Conservation (phyloP, 2,329 filamentous ascomycete species). For the Xylariales sp. region DNA sequence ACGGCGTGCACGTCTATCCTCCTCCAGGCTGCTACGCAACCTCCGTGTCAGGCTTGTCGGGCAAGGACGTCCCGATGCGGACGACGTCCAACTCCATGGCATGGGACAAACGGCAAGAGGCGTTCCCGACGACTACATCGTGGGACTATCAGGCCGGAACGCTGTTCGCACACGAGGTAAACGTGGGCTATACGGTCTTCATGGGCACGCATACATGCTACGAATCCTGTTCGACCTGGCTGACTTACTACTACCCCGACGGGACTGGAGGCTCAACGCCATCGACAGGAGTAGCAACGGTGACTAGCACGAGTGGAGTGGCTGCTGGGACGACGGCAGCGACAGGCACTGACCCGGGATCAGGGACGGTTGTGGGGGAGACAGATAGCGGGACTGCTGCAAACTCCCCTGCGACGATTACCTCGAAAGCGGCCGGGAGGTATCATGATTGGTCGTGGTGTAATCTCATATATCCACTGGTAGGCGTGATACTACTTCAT, state of each 20-base stretch:
- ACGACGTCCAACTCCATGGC: constrained; percentile 11
- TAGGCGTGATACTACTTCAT: no score
- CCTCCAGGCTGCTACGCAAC: constrained; percentile 12
- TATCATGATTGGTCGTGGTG: no score
- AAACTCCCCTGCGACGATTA: no score
- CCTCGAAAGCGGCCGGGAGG: no score
- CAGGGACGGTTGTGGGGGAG: no score
- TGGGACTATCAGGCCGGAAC: constrained; percentile 16
- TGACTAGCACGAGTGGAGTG: not conserved
- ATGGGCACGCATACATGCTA: constrained; percentile 17
- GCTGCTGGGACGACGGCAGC: not conserved
- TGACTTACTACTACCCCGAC: constrained; percentile 15
- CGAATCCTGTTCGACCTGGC: constrained; percentile 13
- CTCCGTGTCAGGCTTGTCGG: constrained; percentile 13
- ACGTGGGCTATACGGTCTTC: constrained; percentile 12
- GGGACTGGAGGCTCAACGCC: constrained; percentile 4
- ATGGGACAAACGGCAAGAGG: constrained; percentile 14
- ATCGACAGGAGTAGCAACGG: not conserved
- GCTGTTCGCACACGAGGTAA: constrained; percentile 9
- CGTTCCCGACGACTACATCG: constrained; percentile 1
- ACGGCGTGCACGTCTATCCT: constrained; percentile 11
- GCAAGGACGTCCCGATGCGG: constrained; percentile 12
- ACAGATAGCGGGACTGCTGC: no score
- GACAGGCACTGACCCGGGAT: no score
- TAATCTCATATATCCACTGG: no score